Evolutionary conservation across 768 basidiomycete species (phyloP), one percentile per base, ranked within the genome.

Genomic region (Peribolospora baueri): DNA sequence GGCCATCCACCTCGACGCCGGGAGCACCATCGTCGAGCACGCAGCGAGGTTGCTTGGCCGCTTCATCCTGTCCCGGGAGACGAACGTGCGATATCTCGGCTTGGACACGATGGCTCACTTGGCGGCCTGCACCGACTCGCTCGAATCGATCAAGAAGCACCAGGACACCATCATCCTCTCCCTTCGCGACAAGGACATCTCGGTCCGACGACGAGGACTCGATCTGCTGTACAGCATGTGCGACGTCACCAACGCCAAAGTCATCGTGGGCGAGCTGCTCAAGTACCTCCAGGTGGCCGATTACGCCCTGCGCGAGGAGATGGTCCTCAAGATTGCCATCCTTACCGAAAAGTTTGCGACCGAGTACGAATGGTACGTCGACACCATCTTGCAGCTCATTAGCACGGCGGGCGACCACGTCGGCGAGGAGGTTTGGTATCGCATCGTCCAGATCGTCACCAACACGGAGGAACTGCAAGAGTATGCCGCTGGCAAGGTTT

Each of bases 221-320:
- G 93, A 98, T 68, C 74, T 98, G 52, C 74, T 98, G 7, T 97
- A 97, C 69, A 91, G 87, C 70, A 98, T 98, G 93, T 97, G 93
- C 68, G 93, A 98, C 66, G 74, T 81, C n/a, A 82, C 84, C 63
- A 98, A 95, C 68, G 85, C 91, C 5, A 88, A 93, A 65, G 71
- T 84, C 58, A 88, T 97, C 62, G 93, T 98, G 42, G 90, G 83
- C 43, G 91, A 98, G 68, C 74, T 98, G 13, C 71, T 98, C 54
- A 78, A 84, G 55, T 98, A 95, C 67, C 76, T 98, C 56, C 79
- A 78, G 65, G 78, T 93, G n/a, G 93, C 93, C 5, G 93, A 98
- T 67, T 97, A 95, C 62, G 87, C 81, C 11, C 72, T 98, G 41
- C 75, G 93, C 48, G 93, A 98, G 70, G 90, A 98, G 68, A 88